Evolutionary conservation across 225 moss, liverwort and hornwort species (phyloP).

Genomic region (Climacium dendroides): DNA sequence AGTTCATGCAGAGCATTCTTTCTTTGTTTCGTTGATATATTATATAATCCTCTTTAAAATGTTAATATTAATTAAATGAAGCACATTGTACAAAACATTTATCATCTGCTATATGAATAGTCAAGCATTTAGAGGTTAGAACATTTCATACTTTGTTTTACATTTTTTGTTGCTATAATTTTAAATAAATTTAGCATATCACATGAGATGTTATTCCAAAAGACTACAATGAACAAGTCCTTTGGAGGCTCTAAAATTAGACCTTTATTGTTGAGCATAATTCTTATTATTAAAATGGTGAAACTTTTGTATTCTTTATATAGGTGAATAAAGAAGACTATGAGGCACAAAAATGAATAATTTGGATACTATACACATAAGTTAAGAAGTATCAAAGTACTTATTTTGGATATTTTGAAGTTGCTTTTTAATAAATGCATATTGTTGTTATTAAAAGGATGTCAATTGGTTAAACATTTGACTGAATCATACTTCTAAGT

Average conservation of each 20-base stretch:
- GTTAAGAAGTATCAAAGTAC: neutral
- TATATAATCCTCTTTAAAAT: neutral
- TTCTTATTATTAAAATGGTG: neutral
- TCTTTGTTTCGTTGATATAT: neutral
- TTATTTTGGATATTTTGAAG: neutral
- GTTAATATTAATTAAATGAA: neutral
- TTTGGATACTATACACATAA: rapidly evolving
- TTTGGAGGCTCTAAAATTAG: rapidly evolving
- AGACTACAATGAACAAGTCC: neutral
- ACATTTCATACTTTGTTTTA: neutral
- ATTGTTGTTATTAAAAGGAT: neutral
- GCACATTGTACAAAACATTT: neutral
- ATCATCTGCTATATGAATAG: neutral
- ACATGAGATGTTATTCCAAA: neutral
- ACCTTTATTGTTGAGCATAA: neutral
- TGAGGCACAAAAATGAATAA: neutral
- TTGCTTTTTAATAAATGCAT: neutral
- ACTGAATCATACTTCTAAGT: neutral
- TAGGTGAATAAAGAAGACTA: neutral
- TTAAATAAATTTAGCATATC: neutral
- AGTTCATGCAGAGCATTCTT: neutral
- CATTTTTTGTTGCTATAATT: neutral
- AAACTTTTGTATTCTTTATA: neutral
- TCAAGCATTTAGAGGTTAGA: neutral
- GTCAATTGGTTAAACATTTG: no score